phyloP scores from a whole-genome alignment of 2,329 filamentous ascomycete genomes.

The Cercospora beticola region DNA sequence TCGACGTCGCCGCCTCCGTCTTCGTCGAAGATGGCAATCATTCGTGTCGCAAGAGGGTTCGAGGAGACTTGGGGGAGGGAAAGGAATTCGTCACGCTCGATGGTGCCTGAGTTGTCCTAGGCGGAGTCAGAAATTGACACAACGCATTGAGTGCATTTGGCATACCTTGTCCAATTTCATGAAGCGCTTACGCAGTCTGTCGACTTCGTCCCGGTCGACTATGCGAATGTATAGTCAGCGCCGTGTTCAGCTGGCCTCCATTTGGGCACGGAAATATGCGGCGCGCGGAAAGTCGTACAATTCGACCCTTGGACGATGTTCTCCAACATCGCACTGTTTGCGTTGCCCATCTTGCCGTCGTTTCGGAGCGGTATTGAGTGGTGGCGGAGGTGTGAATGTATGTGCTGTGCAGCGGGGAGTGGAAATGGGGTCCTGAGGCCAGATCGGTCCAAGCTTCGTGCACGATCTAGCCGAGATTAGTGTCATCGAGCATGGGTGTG shows the following conservation, averaged over 20 bases:
- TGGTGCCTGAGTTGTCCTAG: conserved; percentile 95
- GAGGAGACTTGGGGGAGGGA: conserved; percentile 96
- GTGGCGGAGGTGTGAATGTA: neutral
- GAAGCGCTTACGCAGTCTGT: conserved; percentile 91
- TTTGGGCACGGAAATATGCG: neutral
- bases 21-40: conserved; percentile 99
- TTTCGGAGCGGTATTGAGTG: neutral
- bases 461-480: conserved; percentile 1
- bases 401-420: neutral
- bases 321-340: conserved; percentile 73
- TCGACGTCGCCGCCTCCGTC: conserved; percentile 97
- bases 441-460: conserved; percentile 3
- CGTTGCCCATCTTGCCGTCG: conserved; percentile 51
- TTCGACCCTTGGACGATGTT: conserved; percentile 96
- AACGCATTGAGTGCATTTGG: neutral
- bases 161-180: conserved; percentile 98
- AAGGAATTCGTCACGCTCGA: conserved; percentile 97
- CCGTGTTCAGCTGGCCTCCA: neutral
- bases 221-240: conserved; percentile 24
- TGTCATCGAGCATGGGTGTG: neutral
- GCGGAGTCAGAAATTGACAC: conserved; percentile 9
- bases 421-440: conserved; percentile 5
- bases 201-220: conserved; percentile 98
- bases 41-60: conserved; percentile 93
- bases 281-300: conserved; percentile 60